phyloP scores from a whole-genome alignment of 2,329 filamentous ascomycete genomes.

The Bipolaris sorokiniana region DNA sequence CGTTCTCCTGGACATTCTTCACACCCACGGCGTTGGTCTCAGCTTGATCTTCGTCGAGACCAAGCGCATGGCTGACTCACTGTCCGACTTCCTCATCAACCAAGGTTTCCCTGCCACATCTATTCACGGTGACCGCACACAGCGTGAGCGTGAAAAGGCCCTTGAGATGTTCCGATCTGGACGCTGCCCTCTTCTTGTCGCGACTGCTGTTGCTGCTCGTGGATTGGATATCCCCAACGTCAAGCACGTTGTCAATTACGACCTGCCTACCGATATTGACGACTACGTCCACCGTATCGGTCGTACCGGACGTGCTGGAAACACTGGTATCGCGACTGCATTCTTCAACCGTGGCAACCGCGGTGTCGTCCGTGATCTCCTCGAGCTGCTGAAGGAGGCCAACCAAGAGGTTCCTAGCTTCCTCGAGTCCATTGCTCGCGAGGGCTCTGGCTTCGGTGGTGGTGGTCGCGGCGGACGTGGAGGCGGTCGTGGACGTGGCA shows the following conservation, averaged over 20 bases:
- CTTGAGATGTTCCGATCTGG: constrained; percentile 97
- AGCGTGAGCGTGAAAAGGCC: constrained; percentile 97
- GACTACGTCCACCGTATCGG: constrained; percentile 99
- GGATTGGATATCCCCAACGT: constrained; percentile 94
- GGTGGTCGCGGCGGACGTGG: constrained; percentile 71
- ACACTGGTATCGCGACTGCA: constrained; percentile 96
- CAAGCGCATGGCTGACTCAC: constrained; percentile 98
- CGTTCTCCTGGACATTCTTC: constrained; percentile 93
- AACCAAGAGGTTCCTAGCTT: constrained; percentile 96
- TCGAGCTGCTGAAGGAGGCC: constrained; percentile 98
- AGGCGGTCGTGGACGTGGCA: constrained; percentile 75
- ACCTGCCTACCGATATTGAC: constrained; percentile 97
- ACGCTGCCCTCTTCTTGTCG: constrained; percentile 94
- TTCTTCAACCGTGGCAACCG: constrained; percentile 99
- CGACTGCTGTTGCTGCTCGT: constrained; percentile 91
- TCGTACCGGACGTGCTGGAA: constrained; percentile 99
- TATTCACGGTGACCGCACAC: constrained; percentile 97
- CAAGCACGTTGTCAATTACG: constrained; percentile 98
- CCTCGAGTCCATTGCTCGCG: constrained; percentile 95
- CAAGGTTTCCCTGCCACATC: constrained; percentile 98
- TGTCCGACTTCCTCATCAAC: constrained; percentile 98
- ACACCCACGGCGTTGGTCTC: constrained; percentile 87
- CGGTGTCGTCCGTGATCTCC: constrained; percentile 92
- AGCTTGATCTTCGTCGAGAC: constrained; percentile 99
- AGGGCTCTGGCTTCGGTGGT: constrained; percentile 81